Conservation (phyloP, 2,329 filamentous ascomycete genomes). For the Tolypocladium inflatum region DNA sequence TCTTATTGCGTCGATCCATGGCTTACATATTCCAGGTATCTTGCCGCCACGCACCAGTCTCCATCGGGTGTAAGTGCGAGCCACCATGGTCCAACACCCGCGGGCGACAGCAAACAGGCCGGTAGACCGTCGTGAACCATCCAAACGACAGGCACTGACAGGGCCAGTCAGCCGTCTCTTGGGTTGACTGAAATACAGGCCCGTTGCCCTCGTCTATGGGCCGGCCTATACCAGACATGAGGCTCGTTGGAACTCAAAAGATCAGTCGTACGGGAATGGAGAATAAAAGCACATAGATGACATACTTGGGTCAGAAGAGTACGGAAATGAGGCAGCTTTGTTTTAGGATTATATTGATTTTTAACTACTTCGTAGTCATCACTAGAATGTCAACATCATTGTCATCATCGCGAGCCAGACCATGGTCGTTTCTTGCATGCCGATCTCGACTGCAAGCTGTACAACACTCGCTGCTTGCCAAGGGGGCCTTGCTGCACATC, state of each 20-base stretch:
- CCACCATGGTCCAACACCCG: not conserved
- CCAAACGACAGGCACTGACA: too few species aligned
- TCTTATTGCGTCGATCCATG: not conserved
- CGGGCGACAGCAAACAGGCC: not conserved
- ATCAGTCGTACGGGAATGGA: too few species aligned
- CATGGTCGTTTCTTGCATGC: not conserved
- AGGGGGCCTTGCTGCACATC: not conserved
- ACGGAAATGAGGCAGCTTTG: not conserved
- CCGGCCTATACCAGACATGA: too few species aligned
- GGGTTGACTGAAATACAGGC: too few species aligned
- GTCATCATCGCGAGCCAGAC: not conserved
- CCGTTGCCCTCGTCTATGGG: too few species aligned
- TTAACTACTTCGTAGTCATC: not conserved
- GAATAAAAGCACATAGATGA: not conserved
- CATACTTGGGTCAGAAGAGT: not conserved
- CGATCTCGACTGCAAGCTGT: not conserved
- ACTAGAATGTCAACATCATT: not conserved
- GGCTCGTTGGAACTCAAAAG: too few species aligned
- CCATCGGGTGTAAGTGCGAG: too few species aligned
- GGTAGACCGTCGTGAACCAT: not conserved
- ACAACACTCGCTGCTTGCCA: not conserved
- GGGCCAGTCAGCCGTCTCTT: too few species aligned
- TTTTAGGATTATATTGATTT: not conserved
- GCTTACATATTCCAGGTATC: not conserved
- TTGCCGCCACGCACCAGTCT: not conserved